Base-by-base conservation (phyloP, 257 asterid species). In the Nicotiana tabacum region DNA sequence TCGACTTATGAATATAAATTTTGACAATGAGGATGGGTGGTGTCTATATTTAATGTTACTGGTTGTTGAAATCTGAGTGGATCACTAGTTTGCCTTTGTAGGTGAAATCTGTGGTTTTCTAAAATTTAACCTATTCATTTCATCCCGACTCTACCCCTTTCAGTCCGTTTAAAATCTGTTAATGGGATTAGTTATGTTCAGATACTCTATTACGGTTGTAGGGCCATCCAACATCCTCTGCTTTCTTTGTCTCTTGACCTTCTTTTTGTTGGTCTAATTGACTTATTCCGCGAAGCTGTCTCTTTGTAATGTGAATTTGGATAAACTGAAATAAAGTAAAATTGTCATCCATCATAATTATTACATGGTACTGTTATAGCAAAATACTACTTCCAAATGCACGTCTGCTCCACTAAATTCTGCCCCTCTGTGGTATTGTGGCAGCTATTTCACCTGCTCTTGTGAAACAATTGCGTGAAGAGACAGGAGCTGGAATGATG, bases 401-500 rank as follows among this genome's bases (percentile, higher is more conserved):
- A 60, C 9, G 21, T 72, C 77, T 82, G 43, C 58, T 58, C 30
- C 58, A 39, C 39, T n/a, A 17, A 53, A 35, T 64, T 37, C 80
- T 77, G 66, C 33, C 55, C 76, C 46, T 82, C 65, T 43, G 33
- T 57, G 83, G 77, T 74, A 78, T 43, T 86, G 84, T 91, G 90
- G 96, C 95, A 87, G 74, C 89, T 80, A 89, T 96, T 90, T 90
- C 98, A 66, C 95, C 98, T 57, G 95, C 91, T 66, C 95, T 93
- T 53, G 99, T 96, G 88, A 96, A 96, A 91, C 96, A 94, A 88
- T 79, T 94, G 85, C 98, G 98, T 30, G 97, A 93, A 79, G 98
- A 96, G 88, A 92, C 98, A 9, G 97, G 98, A 84, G 97, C 99
- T 82, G 99, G 98, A 83, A 93, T 96, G 98, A 96, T 96, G 99